These are phyloP conservation scores for Comarum palustre DNA, from an alignment of 306 rosid species.

Conservation along the genomic window DNA sequence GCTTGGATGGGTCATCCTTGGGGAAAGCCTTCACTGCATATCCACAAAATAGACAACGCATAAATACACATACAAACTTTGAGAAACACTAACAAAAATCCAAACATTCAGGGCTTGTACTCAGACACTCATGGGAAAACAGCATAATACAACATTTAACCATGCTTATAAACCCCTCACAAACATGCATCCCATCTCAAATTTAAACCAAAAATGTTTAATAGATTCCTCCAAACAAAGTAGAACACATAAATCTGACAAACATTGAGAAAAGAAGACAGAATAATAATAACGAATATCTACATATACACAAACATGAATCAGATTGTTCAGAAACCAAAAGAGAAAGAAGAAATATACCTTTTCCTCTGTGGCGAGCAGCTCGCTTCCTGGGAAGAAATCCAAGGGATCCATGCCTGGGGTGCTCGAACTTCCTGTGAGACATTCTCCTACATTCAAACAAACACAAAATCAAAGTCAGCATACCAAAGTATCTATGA, in stretches of 20 bases:
- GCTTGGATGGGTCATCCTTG: constrained; percentile 63
- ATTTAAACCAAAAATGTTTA: no score
- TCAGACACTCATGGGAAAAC: neutral
- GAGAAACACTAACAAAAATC: no score
- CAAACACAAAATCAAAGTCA: neutral
- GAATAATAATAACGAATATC: no score
- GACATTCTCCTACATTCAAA: constrained; percentile 47
- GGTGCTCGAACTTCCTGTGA: constrained; percentile 91
- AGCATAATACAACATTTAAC: neutral
- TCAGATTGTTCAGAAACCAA: no score
- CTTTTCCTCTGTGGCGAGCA: constrained; percentile 80
- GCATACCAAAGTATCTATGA: no score
- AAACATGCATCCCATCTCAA: no score
- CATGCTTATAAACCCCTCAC: no score
- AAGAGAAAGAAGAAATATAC: constrained; percentile 20
- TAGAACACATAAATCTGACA: no score
- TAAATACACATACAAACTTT: neutral
- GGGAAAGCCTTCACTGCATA: constrained; percentile 85
- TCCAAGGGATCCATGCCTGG: constrained; percentile 83
- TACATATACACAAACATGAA: no score
- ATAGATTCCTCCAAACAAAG: no score
- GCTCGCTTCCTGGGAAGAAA: constrained; percentile 87
- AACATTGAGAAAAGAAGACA: no score
- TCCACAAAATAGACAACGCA: neutral
- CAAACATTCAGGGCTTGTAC: no score